These are phyloP conservation scores for Beauveria rudraprayagi DNA, from an alignment of 2,329 filamentous ascomycete genomes.

Conservation along the genomic window DNA sequence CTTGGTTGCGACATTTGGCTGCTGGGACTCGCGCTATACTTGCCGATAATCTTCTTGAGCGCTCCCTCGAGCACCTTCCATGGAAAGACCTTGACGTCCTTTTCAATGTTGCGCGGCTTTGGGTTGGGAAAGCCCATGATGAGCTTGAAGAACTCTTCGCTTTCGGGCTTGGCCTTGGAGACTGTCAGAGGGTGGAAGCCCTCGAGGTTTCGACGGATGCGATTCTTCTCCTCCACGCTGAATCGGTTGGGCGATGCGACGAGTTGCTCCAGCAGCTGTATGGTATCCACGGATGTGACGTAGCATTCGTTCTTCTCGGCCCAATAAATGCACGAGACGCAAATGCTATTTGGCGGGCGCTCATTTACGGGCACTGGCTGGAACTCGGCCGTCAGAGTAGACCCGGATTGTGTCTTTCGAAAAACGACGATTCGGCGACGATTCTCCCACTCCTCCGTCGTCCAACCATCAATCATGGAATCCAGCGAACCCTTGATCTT, in stretches of 20 bases:
- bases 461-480: conserved; percentile 78
- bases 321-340: conserved; percentile 98
- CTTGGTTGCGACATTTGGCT: conserved; percentile 30
- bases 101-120: conserved; percentile 96
- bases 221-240: conserved; percentile 96
- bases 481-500: conserved; percentile 82
- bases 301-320: conserved; percentile 83
- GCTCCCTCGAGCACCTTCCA: conserved; percentile 86
- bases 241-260: conserved; percentile 70
- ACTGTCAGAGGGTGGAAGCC: conserved; percentile 89
- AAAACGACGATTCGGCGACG: conserved; percentile 85
- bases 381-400: conserved; percentile 74
- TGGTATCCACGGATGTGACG: conserved; percentile 95
- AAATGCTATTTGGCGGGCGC: conserved; percentile 74
- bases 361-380: conserved; percentile 71
- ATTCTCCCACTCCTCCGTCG: conserved; percentile 67
- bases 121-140: conserved; percentile 97
- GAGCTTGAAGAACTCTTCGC: conserved; percentile 96
- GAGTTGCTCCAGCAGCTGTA: conserved; percentile 85
- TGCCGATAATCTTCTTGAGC: conserved; percentile 96
- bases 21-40: conserved; percentile 61
- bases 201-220: conserved; percentile 90
- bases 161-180: conserved; percentile 85
- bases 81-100: conserved; percentile 97
- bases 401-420: conserved; percentile 71